These are phyloP conservation scores for Elsinoe australis DNA, from an alignment of 2,329 filamentous ascomycete genomes.

Conservation along the genomic window DNA sequence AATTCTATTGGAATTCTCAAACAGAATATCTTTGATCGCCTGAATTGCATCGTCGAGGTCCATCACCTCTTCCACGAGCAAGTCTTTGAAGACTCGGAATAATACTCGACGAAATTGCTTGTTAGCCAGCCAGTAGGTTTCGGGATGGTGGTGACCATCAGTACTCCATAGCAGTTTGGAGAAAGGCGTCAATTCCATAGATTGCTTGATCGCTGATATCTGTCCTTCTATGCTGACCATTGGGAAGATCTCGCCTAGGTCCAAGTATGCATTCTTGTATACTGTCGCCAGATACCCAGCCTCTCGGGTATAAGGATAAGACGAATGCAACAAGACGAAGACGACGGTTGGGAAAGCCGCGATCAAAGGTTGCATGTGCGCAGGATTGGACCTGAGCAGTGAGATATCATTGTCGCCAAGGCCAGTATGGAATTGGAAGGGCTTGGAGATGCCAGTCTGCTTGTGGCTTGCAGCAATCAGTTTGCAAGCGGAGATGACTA, in stretches of 20 bases:
- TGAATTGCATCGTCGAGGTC: slow-evolving; percentile 54
- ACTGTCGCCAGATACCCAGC: slow-evolving; percentile 69
- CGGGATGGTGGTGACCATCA: slow-evolving; percentile 70
- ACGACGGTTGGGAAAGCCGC: slow-evolving; percentile 60
- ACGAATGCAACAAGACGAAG: slow-evolving; percentile 70
- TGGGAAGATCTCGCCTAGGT: slow-evolving; percentile 77
- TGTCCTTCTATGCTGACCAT: slow-evolving; percentile 70
- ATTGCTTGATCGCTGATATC: slow-evolving; percentile 60
- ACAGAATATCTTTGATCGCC: slow-evolving; percentile 61
- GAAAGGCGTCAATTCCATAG: slow-evolving; percentile 66
- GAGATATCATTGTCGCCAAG: slow-evolving; percentile 73
- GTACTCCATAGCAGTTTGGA: slow-evolving; percentile 75
- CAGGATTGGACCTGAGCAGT: slow-evolving; percentile 62
- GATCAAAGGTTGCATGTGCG: slow-evolving; percentile 67
- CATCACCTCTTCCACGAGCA: slow-evolving; percentile 57
- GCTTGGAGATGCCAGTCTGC: slow-evolving; percentile 49
- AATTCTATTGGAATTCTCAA: slow-evolving; percentile 67
- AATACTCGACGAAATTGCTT: slow-evolving; percentile 64
- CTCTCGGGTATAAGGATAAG: slow-evolving; percentile 74
- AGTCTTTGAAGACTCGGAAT: slow-evolving; percentile 59
- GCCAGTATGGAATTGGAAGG: slow-evolving; percentile 76
- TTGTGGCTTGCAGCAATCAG: slow-evolving; percentile 45
- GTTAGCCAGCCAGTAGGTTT: slow-evolving; percentile 67
- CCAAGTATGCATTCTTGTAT: slow-evolving; percentile 72
- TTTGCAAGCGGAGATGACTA: slow-evolving; percentile 58